Evolutionary conservation across 2,329 filamentous ascomycete genomes (phyloP).

Genomic region (Apiospora saccharicola): DNA sequence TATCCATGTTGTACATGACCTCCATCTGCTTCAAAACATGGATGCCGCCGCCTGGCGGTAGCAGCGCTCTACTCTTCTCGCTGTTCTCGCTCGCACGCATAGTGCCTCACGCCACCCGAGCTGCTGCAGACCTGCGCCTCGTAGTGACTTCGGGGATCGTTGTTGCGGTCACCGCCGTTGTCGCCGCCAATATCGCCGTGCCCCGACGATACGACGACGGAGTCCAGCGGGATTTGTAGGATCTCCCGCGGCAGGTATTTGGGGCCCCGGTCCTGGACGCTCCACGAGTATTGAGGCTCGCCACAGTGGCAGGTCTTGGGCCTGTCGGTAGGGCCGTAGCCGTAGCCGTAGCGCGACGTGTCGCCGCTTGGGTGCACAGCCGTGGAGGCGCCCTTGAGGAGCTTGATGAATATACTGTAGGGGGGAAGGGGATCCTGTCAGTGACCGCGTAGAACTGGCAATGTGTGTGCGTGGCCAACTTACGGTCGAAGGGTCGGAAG

Average conservation of each 20-base stretch:
- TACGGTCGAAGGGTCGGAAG: conserved; percentile 24
- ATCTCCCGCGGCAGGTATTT: background rate
- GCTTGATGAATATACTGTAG: background rate
- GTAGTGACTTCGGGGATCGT: background rate
- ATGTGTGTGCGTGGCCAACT: background rate
- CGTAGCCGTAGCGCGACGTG: background rate
- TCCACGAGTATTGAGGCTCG: background rate
- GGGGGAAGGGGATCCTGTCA: background rate
- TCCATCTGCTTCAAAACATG: conserved; percentile 13
- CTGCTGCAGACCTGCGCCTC: background rate
- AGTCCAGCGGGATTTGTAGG: background rate
- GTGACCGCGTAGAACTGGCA: too few species aligned
- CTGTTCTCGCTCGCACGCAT: background rate
- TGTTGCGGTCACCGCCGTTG: background rate
- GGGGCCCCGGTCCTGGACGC: background rate
- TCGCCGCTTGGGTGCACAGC: background rate
- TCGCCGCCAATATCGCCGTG: too few species aligned
- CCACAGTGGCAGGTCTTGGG: background rate
- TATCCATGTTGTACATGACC: background rate
- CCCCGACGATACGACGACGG: background rate
- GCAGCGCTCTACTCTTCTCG: background rate
- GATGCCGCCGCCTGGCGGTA: conserved; percentile 1
- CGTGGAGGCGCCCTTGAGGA: background rate
- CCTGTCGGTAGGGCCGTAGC: too few species aligned
- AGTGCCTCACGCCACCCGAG: background rate